Base-by-base conservation (phyloP, 2,329 filamentous ascomycete species). In the Ceratocystiopsis minuta region DNA sequence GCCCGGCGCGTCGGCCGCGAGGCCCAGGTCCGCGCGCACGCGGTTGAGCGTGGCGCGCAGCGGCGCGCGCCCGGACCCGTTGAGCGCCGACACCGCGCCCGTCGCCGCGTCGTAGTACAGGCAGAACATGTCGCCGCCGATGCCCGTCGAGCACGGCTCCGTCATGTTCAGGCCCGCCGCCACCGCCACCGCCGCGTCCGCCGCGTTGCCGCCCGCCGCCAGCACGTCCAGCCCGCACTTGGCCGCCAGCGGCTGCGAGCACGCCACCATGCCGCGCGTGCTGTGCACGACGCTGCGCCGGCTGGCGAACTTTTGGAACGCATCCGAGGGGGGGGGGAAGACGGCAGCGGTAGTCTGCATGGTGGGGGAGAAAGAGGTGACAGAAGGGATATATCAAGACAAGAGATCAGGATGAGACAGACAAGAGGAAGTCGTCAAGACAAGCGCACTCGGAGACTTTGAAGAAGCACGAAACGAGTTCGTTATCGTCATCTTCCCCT, bases 121-220 rank as follows among this genome's bases (percentile, higher is more conserved):
- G 58, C 87, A 87, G 63, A 96, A 98, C 77, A 94, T 86, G 61
- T 98, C 90, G 48, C 90, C 90, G 44, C 90, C 90, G 46, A 98
- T 95, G 35, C 90, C 90, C 1, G 90, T 96, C 6, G 82, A 90
- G 45, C 78, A 77, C 9, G 90, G 90, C 56, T 98, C 90, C 0
- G 88, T 94, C 55, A 96, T 73, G 60, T 95, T 96, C 43, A 98
- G 67, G 6, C 78, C 86, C 31, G 90, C 90, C 37, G 90, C 80
- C 46, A 93, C 84, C 36, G 90, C 90, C 4, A 96, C 84, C 10
- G 90, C 88, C n/a, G 90, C 88, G 65, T 96, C 88, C 50, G 87
- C 90, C 47, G 85, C 86, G 64, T 96, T 98, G 42, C 90, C 90
- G 44, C 90, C 90, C 38, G 81, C 77, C 44, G 78, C 73, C n/a